Evolutionary conservation across 805 yeast species (phyloP).

Genomic region (Candida orba): DNA sequence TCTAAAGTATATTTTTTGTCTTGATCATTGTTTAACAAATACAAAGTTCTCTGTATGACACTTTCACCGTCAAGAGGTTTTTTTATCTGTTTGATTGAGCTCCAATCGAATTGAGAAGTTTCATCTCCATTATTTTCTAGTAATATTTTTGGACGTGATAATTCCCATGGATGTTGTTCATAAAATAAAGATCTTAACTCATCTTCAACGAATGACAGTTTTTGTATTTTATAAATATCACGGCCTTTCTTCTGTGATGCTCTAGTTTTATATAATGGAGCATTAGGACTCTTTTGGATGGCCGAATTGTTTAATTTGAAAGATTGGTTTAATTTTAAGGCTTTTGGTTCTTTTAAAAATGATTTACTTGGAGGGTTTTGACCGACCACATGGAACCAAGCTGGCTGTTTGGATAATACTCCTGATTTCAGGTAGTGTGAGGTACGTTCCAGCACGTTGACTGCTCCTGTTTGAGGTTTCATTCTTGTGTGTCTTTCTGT

Average conservation of each 20-base stretch:
- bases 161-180: constrained; percentile 97
- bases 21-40: constrained; percentile 33
- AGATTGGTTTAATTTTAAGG: constrained; percentile 9
- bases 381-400: constrained; percentile 84
- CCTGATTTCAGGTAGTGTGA: constrained; percentile 70
- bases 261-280: constrained; percentile 29
- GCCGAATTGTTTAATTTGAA: constrained; percentile 10
- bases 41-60: constrained; percentile 69
- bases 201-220: constrained; percentile 47
- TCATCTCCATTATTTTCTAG: constrained; percentile 71
- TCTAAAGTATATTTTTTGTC: constrained; percentile 26
- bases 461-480: constrained; percentile 75
- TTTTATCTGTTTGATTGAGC: constrained; percentile 59
- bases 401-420: constrained; percentile 64
- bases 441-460: constrained; percentile 71
- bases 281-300: background rate
- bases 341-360: constrained; percentile 28
- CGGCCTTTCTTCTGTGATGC: constrained; percentile 3
- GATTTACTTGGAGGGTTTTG: constrained; percentile 72
- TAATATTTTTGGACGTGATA: constrained; percentile 79
- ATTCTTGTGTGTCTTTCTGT: constrained; percentile 23
- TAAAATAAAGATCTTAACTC: constrained; percentile 75
- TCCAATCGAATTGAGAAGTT: constrained; percentile 58
- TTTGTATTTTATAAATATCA: constrained; percentile 13
- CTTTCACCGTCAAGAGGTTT: constrained; percentile 85